Conservation (phyloP, 2,329 filamentous ascomycete genomes). For the Verticillium isaacii region DNA sequence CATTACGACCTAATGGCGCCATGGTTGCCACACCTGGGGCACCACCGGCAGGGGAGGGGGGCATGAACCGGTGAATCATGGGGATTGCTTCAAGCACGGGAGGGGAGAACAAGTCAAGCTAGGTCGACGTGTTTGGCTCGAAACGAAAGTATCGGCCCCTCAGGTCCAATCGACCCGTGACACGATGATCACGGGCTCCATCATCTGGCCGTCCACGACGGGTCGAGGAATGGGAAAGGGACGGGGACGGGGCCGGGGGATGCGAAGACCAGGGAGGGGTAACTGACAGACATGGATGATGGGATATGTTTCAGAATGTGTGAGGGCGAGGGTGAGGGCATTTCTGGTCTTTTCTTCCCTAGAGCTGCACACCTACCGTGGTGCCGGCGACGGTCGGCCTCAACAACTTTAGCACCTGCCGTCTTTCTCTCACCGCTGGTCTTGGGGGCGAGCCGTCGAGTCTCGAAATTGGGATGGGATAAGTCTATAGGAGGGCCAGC, state of each 20-base stretch:
- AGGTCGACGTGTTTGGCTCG: neutral
- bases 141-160: neutral
- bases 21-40: neutral
- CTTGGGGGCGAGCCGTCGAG: too few species aligned
- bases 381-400: neutral
- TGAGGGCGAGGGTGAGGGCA: neutral
- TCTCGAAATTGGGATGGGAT: too few species aligned
- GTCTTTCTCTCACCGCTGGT: neutral
- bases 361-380: neutral
- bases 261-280: neutral
- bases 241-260: neutral
- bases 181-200: conserved; percentile 3
- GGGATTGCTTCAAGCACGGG: neutral
- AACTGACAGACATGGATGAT: neutral
- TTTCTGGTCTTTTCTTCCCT: neutral
- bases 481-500: too few species aligned
- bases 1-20: neutral
- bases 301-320: conserved; percentile 1
- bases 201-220: neutral
- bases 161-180: conserved; percentile 2
- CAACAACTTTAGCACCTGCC: neutral
- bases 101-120: neutral
- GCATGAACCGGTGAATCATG: neutral
- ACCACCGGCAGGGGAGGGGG: neutral
- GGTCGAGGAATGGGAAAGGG: neutral